phyloP scores from a whole-genome alignment of 768 basidiomycete genomes.

The Phanerochaete sordida region DNA sequence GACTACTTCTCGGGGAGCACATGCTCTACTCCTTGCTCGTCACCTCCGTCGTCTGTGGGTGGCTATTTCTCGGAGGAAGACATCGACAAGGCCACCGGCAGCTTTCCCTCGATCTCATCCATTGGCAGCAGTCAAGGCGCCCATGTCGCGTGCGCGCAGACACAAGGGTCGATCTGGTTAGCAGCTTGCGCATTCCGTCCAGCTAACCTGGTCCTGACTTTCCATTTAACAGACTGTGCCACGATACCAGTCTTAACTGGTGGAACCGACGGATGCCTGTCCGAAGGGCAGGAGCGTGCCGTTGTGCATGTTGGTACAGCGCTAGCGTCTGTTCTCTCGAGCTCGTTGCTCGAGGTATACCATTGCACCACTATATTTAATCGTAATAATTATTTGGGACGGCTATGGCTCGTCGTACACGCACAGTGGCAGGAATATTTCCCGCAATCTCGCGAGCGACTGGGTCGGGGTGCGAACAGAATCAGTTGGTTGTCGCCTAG shows the following conservation, averaged over 20 bases:
- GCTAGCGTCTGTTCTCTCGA: background rate
- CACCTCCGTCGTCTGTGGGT: background rate
- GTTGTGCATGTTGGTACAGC: background rate
- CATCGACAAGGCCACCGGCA: background rate
- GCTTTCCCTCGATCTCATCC: too few relatives aligned
- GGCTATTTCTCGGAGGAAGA: background rate
- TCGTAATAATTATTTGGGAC: background rate
- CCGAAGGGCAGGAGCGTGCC: background rate
- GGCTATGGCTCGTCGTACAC: background rate
- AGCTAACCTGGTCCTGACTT: too few relatives aligned
- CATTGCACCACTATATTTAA: background rate
- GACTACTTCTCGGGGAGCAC: background rate
- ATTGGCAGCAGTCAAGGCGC: too few relatives aligned
- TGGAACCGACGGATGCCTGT: too few relatives aligned
- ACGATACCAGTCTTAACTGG: too few relatives aligned
- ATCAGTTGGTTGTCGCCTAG: conserved; percentile 40
- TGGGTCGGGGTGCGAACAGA: conserved; percentile 11
- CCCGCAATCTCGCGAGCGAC: background rate
- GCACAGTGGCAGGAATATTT: background rate
- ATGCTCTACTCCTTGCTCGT: background rate
- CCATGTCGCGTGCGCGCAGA: too few relatives aligned
- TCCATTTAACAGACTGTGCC: too few relatives aligned
- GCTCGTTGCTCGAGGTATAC: too few relatives aligned
- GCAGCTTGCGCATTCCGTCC: too few relatives aligned
- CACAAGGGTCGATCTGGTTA: too few relatives aligned